Base-by-base conservation (phyloP, 805 yeast genomes). In the Vanderwaltozyma verrucispora region DNA sequence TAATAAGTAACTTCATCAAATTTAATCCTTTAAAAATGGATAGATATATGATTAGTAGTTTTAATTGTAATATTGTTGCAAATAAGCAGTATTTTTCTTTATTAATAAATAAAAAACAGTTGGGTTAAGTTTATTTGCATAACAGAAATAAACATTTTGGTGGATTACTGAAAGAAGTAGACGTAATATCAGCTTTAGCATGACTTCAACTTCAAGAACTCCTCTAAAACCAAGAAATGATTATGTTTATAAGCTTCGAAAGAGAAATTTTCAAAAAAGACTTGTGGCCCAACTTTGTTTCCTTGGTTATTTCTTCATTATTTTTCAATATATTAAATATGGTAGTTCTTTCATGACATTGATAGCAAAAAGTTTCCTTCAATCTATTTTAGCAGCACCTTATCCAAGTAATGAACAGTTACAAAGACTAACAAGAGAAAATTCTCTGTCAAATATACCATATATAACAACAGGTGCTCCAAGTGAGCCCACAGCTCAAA, bases 331-430 rank as follows among this genome's bases (percentile, higher is more conserved):
- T 32, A 38, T 55, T 34, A 56, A 56, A 36, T 55, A 42, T 41
- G 59, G 54, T 11, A 42, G 56, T 18, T 43, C 48, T 2, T 39
- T 51, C 9, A 41, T 46, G 49, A 38, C 44, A 3, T 51, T 67
- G 4, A 28, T 51, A 2, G 18, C 62, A 10, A 50, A 75, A 45
- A 41, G 59, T 10, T 42, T 56, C 4, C 53, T 64, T 1, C 74
- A 70, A 32, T 52, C 64, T 6, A 46, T 67, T 14, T 37, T 69
- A 21, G 41, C 64, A 1, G 56, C 61, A 18, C 72, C 75, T 1
- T 71, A 69, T 37, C 67, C 69, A 0, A 36, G 53, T n/a, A 53
- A 55, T 16, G n/a, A 32, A 4, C 54, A 48, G 17, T 32, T 59
- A 15, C 49, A 46, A 19, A 41, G 53, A 16, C 39, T 54, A 3